Evolutionary conservation across 371 early-diverging fungal species (phyloP).

Genomic region (Mucor lusitanicus): DNA sequence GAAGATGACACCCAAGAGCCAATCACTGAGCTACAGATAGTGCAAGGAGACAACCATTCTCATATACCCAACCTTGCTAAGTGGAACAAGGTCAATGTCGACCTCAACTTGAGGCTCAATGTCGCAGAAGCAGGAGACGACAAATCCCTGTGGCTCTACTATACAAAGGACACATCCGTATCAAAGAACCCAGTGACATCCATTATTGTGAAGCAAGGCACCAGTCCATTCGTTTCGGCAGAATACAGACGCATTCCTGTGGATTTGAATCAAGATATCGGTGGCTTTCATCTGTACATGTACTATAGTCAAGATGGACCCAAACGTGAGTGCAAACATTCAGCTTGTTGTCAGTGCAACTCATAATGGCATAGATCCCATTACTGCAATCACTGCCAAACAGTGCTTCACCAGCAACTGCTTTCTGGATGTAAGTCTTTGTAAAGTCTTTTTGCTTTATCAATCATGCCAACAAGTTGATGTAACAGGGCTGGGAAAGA

Average conservation of each 20-base stretch:
- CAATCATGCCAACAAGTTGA: background rate
- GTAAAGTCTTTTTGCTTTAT: background rate
- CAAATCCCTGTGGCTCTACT: constrained; percentile 25
- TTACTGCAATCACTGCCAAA: constrained; percentile 55
- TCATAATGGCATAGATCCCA: constrained; percentile 33
- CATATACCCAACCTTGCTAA: constrained; percentile 6
- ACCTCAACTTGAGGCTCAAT: constrained; percentile 33
- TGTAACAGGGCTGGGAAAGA: constrained; percentile 32
- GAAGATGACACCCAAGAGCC: constrained; percentile 28
- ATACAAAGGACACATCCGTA: constrained; percentile 30
- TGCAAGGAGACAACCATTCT: constrained; percentile 9
- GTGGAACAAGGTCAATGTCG: constrained; percentile 25
- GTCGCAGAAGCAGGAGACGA: constrained; percentile 18
- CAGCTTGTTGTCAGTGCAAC: background rate
- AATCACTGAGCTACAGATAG: constrained; percentile 24
- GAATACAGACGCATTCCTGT: constrained; percentile 39
- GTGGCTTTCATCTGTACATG: constrained; percentile 29
- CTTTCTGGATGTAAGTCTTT: constrained; percentile 42
- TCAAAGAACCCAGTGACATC: constrained; percentile 32
- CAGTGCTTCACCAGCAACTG: constrained; percentile 50
- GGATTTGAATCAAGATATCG: constrained; percentile 36
- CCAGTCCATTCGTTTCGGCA: constrained; percentile 26
- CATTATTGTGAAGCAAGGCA: constrained; percentile 31
- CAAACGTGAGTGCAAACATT: constrained; percentile 14
- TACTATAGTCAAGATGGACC: constrained; percentile 34